Conservation (phyloP, 2,329 filamentous ascomycete genomes). For the Xylaria sp. region DNA sequence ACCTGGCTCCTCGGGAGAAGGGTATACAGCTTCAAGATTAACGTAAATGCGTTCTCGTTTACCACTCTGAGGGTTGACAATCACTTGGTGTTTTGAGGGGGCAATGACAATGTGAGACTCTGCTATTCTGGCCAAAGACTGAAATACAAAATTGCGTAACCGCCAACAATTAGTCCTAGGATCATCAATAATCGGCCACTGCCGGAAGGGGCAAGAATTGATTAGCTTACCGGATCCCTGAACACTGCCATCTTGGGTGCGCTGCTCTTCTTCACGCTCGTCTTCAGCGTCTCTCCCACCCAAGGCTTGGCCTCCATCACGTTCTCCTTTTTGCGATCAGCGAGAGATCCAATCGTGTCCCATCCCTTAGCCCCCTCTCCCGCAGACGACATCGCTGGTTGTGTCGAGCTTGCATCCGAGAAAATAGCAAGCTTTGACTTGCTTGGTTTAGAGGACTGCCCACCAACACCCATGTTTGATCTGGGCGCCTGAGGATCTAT, state of each 20-base stretch:
- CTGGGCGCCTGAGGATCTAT: constrained; percentile 74
- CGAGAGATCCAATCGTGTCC: constrained; percentile 89
- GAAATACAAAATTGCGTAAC: constrained; percentile 56
- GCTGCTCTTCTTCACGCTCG: constrained; percentile 81
- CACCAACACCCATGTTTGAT: constrained; percentile 59
- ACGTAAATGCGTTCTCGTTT: constrained; percentile 89
- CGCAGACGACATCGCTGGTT: constrained; percentile 66
- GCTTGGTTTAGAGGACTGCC: constrained; percentile 69
- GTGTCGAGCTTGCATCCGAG: constrained; percentile 76
- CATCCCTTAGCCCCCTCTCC: constrained; percentile 76
- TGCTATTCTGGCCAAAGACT: constrained; percentile 71
- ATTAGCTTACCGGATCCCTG: constrained; percentile 88
- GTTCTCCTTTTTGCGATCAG: constrained; percentile 95
- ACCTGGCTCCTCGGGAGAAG: constrained; percentile 74
- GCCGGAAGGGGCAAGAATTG: constrained; percentile 50
- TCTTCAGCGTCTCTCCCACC: constrained; percentile 90
- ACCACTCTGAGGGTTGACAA: constrained; percentile 83
- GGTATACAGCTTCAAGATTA: constrained; percentile 86
- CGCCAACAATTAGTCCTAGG: constrained; percentile 89
- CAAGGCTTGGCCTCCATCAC: constrained; percentile 85
- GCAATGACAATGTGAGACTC: constrained; percentile 73
- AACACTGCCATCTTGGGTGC: constrained; percentile 90
- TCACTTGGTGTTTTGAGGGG: constrained; percentile 79
- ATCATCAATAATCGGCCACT: constrained; percentile 81
- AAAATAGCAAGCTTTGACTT: constrained; percentile 92